Base-by-base conservation (phyloP, 2,329 filamentous ascomycete species). In the Verruconis gallopava region DNA sequence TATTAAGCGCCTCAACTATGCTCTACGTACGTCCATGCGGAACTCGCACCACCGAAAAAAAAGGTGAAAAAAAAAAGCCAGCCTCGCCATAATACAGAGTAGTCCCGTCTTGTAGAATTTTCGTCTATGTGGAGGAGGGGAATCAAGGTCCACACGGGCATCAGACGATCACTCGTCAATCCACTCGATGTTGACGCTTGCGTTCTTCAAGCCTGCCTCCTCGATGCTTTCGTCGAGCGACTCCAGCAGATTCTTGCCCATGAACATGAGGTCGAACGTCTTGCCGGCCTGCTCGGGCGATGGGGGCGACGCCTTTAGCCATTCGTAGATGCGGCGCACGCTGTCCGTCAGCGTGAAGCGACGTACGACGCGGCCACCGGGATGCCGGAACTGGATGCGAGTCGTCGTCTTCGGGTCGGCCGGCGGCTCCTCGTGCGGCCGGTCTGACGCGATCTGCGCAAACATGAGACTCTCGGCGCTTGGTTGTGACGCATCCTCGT, bases 161-260 rank as follows among this genome's bases (percentile, higher is more conserved):
- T n/a, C n/a, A n/a, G n/a, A n/a, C n/a, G n/a, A n/a, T 30, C n/a
- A 30, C 25, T 30, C 25, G 9, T 30, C 25, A 9, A n/a, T 30
- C 25, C 25, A 93, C 60, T 95, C 91, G 50, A 98, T 80, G 85
- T 95, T 95, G 5, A 98, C 81, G 0, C 86, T 94, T 3, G 82
- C 86, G 55, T 93, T 89, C 67, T 91, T 93, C 52, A 98, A 62
- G 0, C 88, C 85, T 0, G 81, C 85, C 54, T 85, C 80, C 50
- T 76, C 76, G 46, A 98, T 82, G 1, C 77, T 84, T 49, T 72
- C 65, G 37, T 86, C 79, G 38, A 95, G 66, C 42, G 69, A 64
- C 14, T 81, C 78, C 33, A 95, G 81, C 45, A 98, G 63, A 53
- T 98, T 91, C 55, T 80, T 81, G 37, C 86, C 85, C 76, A 93